These are phyloP conservation scores for Pterocarpus santalinus DNA, from an alignment of 306 rosid species.

Conservation along the genomic window DNA sequence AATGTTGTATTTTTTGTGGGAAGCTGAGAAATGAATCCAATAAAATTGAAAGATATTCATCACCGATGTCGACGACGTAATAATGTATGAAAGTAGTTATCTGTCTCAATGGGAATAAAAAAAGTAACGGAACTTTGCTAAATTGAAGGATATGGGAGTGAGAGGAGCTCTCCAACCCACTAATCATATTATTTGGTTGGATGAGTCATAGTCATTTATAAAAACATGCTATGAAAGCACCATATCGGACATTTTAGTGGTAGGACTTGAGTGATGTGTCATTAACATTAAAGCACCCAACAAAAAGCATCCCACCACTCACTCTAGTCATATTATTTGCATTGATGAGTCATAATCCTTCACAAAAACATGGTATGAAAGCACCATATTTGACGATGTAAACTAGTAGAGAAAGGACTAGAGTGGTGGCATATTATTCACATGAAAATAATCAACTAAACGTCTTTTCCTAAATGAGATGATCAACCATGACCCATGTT, in stretches of 20 bases:
- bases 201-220: constrained; percentile 24
- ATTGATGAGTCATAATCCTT: constrained; percentile 6
- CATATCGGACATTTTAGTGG: background rate
- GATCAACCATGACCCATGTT: too few species aligned
- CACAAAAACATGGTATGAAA: constrained; percentile 7
- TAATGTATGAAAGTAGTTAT: background rate
- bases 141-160: too few species aligned
- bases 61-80: too few species aligned
- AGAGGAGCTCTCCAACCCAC: too few species aligned
- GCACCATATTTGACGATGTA: background rate
- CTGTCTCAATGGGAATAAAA: background rate
- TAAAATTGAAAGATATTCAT: background rate
- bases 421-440: background rate
- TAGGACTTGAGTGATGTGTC: background rate
- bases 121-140: background rate
- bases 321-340: background rate
- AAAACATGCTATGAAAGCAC: constrained; percentile 22
- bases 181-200: background rate
- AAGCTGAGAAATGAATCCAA: constrained; percentile 33
- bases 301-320: constrained; percentile 17
- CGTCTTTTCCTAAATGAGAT: background rate
- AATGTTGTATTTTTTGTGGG: background rate
- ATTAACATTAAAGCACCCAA: background rate
- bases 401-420: background rate
- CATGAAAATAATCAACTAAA: too few species aligned